Base-by-base conservation (phyloP, 2,329 filamentous ascomycete species). In the Curvularia spicifera region DNA sequence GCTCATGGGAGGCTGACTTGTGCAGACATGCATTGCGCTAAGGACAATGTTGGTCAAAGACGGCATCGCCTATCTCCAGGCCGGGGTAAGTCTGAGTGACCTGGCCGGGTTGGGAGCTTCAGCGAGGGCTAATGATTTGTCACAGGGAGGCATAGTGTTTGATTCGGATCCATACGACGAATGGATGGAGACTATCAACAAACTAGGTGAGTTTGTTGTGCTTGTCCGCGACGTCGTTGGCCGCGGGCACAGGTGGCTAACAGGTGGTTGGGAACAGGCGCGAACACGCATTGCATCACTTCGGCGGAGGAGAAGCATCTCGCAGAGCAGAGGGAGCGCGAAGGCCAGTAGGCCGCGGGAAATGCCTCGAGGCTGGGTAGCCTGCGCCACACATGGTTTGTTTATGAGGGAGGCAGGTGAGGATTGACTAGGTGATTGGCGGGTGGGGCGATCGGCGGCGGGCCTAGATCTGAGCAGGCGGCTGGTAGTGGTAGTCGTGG, bases 111-210 rank as follows among this genome's bases (percentile, higher is more conserved):
- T 61, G 51, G 50, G 46, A 44, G 53, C 24, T 35, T 26, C 22
- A 18, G n/a, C 29, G 31, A 7, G 24, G 37, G 51, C 70, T 72
- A 58, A 72, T 60, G 44, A 66, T 60, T 65, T 62, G 61, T 55
- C 47, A 24, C 59, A 73, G 71, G 72, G 72, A 52, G 73, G 73
- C 35, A 76, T 76, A 52, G 74, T 76, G 1, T 76, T 74, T 62
- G 95, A 98, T 78, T 96, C 91, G 40, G 93, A 96, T 73, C 90
- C 85, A 33, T 89, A 90, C 70, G 91, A 97, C 64, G 95, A 98
- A 78, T 97, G 93, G 83, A 86, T 94, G 78, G 92, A 98, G 85
- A 97, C 96, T 64, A 91, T 95, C 81, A 98, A 99, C 82, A 99
- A 99, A 84, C 82, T 97, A 47, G 88, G 90, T 75, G 65, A 44